Evolutionary conservation across 192 early-diverging fungal genomes (phyloP), one percentile per base, ranked within the genome.

Genomic region (Coemansia aciculifera): DNA sequence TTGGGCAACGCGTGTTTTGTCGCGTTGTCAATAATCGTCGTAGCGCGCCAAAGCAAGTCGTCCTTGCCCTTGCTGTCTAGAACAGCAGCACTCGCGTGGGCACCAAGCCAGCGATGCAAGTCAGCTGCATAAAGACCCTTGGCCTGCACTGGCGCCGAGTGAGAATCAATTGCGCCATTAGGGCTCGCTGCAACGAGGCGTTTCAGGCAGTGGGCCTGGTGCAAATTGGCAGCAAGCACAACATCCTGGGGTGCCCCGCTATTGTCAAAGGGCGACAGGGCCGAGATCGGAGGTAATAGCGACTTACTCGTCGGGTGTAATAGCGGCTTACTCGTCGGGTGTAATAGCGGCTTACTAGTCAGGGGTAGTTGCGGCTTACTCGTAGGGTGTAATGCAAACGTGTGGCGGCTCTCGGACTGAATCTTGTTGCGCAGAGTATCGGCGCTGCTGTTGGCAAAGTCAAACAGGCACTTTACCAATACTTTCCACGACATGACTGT

Each of bases 391-490:
- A 31, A 4, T 1, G 62, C 52, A 57, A 81, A 81, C 0, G 70
- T 67, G 32, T 76, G 69, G 10, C 71, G 69, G 13, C 67, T 69
- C 57, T 81, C 73, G 0, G 71, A 71, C 48, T 81, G 51, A 4
- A 72, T 63, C 27, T 81, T 81, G 52, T 64, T 72, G 5, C 66
- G 44, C 27, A 81, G 62, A 12, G 71, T 70, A 9, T 75, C 70
- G 3, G 74, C 27, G 43, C 48, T 64, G 48, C 70, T 73, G 67
- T 81, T 81, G 31, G 79, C 79, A 27, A 81, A 43, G 32, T 81
- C 79, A 3, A 69, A 54, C 54, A 81, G 64, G 21, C 79, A 67
- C 61, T 76, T 71, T 5, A 68, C 79, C 6, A 76, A 48, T 8
- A 67, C 59, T 61, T 81, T 81, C 73, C 71, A 81, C 44, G 64